Evolutionary conservation across 169 alveolate genomes (phyloP).

Genomic region (Cyclospora cayetanensis): DNA sequence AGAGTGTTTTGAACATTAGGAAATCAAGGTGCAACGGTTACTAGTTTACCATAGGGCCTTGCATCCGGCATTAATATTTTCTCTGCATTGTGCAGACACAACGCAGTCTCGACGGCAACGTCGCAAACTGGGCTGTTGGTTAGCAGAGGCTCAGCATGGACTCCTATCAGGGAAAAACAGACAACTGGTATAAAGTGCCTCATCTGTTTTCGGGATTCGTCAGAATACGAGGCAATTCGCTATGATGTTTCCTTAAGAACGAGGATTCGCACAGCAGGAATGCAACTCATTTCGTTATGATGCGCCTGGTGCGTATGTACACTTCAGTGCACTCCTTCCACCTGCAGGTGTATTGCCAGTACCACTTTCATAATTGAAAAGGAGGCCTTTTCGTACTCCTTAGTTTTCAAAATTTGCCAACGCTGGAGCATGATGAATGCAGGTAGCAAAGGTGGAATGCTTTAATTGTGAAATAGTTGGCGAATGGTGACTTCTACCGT

Average conservation of each 20-base stretch:
- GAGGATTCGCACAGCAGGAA: conserved; percentile 14
- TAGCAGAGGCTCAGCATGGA: conserved; percentile 42
- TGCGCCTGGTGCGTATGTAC: conserved; percentile 14
- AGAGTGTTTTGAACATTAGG: background rate
- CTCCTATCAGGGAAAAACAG: conserved; percentile 58
- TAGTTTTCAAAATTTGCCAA: too few species aligned
- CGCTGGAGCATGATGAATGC: too few species aligned
- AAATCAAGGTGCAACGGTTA: background rate
- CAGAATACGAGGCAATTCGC: conserved; percentile 52
- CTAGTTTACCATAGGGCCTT: conserved; percentile 62
- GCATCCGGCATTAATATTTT: conserved; percentile 68
- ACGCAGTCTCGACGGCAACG: conserved; percentile 69
- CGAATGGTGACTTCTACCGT: too few species aligned
- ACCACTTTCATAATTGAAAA: too few species aligned
- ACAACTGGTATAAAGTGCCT: conserved; percentile 50
- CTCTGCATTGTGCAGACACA: conserved; percentile 66
- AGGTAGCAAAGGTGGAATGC: too few species aligned
- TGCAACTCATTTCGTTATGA: background rate
- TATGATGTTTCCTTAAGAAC: conserved; percentile 12
- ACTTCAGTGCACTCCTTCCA: background rate
- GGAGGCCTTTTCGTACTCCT: too few species aligned
- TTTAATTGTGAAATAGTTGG: too few species aligned
- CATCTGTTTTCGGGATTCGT: conserved; percentile 1
- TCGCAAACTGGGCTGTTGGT: conserved; percentile 65
- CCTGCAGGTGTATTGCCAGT: background rate